A percentile compares a stretch with the other conserved stretches of the same genome.
Evolutionary conservation across 2,329 filamentous ascomycete genomes (phyloP).

Genomic region (Fragosphaeria purpurea): DNA sequence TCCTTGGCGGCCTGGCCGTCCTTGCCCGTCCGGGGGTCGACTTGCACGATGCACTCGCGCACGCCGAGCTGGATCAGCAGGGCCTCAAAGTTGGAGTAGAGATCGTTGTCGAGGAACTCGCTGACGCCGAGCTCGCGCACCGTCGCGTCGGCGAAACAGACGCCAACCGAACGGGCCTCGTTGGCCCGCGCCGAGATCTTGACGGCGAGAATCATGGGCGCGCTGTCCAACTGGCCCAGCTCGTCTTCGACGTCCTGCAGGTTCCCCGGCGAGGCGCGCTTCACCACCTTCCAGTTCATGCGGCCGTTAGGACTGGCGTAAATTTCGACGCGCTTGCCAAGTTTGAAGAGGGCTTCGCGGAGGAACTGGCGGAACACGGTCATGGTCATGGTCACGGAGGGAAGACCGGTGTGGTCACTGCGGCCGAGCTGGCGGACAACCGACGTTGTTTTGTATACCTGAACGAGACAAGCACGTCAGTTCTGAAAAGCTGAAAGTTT

Average conservation of each 20-base stretch:
- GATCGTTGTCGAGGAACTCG: slow-evolving; percentile 97
- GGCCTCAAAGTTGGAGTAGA: slow-evolving; percentile 96
- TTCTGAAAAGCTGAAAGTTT: too few relatives aligned
- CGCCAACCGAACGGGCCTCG: slow-evolving; percentile 78
- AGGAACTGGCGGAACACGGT: slow-evolving; percentile 95
- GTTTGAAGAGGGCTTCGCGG: slow-evolving; percentile 81
- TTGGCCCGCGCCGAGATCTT: slow-evolving; percentile 82
- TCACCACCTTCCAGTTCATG: slow-evolving; percentile 85
- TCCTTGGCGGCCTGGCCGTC: slow-evolving; percentile 65
- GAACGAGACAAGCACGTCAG: background rate
- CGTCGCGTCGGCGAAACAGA: slow-evolving; percentile 96
- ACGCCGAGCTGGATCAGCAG: slow-evolving; percentile 93
- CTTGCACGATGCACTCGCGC: slow-evolving; percentile 81
- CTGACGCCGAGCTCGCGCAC: slow-evolving; percentile 91
- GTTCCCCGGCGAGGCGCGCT: slow-evolving; percentile 92
- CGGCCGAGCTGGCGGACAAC: slow-evolving; percentile 84
- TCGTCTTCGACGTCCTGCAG: slow-evolving; percentile 96
- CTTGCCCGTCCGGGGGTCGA: slow-evolving; percentile 52
- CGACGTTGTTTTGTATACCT: slow-evolving; percentile 96
- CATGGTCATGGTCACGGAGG: slow-evolving; percentile 89
- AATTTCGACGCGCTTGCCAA: slow-evolving; percentile 86
- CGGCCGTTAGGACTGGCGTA: slow-evolving; percentile 67
- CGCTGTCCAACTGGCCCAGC: slow-evolving; percentile 71
- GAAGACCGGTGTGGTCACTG: slow-evolving; percentile 70
- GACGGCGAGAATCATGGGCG: slow-evolving; percentile 90